Percentiles rank a stretch among this genome's conserved stretches.
phyloP scores from a whole-genome alignment of 345 rosid species.

The Citrus unshiu region DNA sequence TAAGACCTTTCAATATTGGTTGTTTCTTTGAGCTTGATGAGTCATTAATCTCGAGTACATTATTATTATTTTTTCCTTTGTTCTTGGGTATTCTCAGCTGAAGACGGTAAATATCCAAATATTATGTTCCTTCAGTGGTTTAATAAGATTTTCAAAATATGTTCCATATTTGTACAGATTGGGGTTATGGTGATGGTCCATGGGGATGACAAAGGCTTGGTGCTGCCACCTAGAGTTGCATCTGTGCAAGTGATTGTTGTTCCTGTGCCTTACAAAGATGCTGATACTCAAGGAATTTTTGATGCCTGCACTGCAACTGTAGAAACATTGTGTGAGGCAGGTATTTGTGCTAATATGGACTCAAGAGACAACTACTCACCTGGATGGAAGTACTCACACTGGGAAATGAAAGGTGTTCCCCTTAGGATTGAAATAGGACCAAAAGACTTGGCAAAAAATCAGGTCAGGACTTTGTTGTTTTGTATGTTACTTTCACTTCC shows the following conservation, averaged over 20 bases:
- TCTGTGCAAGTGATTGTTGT: slow-evolving; percentile 79
- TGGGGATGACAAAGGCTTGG: slow-evolving; percentile 86
- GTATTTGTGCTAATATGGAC: slow-evolving; percentile 76
- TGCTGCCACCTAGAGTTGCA: slow-evolving; percentile 91
- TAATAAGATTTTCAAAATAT: neutral
- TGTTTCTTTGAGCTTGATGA: neutral
- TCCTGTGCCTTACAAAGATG: slow-evolving; percentile 96
- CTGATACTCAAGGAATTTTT: slow-evolving; percentile 71
- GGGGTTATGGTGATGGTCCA: slow-evolving; percentile 99
- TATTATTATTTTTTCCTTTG: neutral
- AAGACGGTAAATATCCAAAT: neutral
- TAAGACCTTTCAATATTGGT: slow-evolving; percentile 21
- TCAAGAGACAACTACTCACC: slow-evolving; percentile 90
- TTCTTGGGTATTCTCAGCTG: neutral
- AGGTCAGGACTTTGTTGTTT: slow-evolving; percentile 37
- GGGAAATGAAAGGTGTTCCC: slow-evolving; percentile 99
- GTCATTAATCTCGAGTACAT: neutral
- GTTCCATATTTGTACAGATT: slow-evolving; percentile 41
- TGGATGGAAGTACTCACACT: slow-evolving; percentile 96
- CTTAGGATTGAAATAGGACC: slow-evolving; percentile 97
- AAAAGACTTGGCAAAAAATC: slow-evolving; percentile 74
- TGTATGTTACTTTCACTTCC: neutral
- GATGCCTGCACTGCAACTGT: slow-evolving; percentile 85
- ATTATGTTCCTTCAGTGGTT: neutral
- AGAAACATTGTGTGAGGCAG: slow-evolving; percentile 58